Evolutionary conservation across 306 rosid genomes (phyloP).

Genomic region (Fagus crenata): DNA sequence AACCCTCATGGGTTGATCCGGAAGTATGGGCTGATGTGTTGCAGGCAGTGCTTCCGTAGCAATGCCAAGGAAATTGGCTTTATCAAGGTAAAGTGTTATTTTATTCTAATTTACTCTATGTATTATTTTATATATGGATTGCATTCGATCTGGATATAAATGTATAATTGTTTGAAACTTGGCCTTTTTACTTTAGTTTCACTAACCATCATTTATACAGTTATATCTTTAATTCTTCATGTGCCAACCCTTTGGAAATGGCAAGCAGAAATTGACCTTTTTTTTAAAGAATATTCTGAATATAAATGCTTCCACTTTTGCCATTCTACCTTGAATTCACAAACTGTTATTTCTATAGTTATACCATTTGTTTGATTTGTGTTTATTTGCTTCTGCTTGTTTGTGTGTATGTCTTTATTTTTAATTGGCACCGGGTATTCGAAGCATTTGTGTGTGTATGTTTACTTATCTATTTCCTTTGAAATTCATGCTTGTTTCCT

Average conservation of each 20-base stretch:
- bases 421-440: too few relatives aligned
- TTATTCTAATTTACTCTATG: background rate
- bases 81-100: conserved; percentile 37
- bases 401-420: background rate
- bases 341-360: background rate
- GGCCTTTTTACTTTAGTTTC: background rate
- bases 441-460: background rate
- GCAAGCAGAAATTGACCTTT: background rate
- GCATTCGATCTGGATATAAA: background rate
- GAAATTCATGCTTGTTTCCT: background rate
- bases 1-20: conserved; percentile 59
- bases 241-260: background rate
- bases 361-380: background rate
- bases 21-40: conserved; percentile 57
- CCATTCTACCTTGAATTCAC: background rate
- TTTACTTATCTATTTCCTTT: background rate
- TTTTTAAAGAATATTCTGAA: background rate
- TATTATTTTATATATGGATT: too few relatives aligned
- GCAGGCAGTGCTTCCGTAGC: conserved; percentile 70
- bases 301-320: background rate
- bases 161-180: background rate
- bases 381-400: background rate
- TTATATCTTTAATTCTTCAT: background rate
- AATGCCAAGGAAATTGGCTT: conserved; percentile 65
- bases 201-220: background rate